Conservation (phyloP, 345 rosid species). For the Erysimum cheiranthoides region DNA sequence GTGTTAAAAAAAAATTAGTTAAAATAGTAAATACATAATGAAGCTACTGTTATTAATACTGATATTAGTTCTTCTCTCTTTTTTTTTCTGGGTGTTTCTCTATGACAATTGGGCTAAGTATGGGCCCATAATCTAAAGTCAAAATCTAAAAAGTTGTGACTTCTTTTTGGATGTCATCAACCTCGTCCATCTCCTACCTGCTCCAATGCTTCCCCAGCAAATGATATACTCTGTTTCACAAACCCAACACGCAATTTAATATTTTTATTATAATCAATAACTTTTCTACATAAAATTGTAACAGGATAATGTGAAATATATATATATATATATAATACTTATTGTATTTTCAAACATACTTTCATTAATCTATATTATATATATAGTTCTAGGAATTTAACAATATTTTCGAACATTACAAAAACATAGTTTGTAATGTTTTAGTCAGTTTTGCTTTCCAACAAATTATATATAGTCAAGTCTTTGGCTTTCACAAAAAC, state of each 20-base stretch:
- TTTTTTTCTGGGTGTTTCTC: not conserved
- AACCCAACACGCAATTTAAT: constrained; percentile 26
- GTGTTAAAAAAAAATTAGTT: too few species aligned
- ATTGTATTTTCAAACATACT: too few species aligned
- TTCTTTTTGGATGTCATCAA: constrained; percentile 37
- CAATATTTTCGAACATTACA: not conserved
- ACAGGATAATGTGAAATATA: not conserved
- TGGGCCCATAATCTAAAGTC: constrained; percentile 44
- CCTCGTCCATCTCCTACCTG: constrained; percentile 47
- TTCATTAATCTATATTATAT: not conserved
- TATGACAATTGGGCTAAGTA: constrained; percentile 41
- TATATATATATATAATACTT: not conserved
- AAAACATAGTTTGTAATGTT: not conserved
- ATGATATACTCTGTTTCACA: constrained; percentile 47
- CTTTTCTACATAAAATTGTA: not conserved
- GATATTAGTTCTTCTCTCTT: not conserved
- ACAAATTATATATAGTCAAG: constrained; percentile 10
- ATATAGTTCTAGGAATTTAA: not conserved
- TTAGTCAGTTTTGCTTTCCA: constrained; percentile 22
- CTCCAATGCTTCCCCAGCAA: constrained; percentile 48
- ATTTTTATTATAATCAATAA: not conserved
- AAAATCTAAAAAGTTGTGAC: constrained; percentile 40
- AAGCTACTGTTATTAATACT: constrained; percentile 1
- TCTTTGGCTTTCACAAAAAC: constrained; percentile 13
- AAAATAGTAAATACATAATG: constrained; percentile 35